Evolutionary conservation across 2,329 filamentous ascomycete species (phyloP), one percentile per base, ranked within the genome.

Genomic region (Diaporthe velutina): DNA sequence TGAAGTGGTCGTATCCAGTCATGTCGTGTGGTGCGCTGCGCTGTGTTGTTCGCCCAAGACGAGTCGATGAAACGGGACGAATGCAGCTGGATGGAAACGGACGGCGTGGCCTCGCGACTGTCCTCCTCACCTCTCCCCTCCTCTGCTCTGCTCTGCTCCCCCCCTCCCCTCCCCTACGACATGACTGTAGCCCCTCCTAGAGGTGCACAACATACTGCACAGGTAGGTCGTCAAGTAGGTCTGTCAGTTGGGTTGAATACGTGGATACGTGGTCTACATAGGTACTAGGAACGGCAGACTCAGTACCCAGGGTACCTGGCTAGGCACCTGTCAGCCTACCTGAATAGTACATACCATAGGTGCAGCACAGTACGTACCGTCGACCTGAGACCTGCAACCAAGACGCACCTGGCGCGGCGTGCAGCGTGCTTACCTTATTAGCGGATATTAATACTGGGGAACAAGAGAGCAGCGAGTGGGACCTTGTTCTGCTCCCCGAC

Each of bases 401-500:
- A 38, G 55, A 71, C 54, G 54, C 42, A 48, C 42, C 55, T 71
- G 58, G 57, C 57, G 70, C 60, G 57, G 57, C 70, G 57, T 72
- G 70, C 70, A 61, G 60, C 58, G 48, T 72, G 70, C 70, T 72
- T 72, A 72, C 70, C 70, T 71, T 72, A 55, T 60, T 61, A 61
- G 64, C 64, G 70, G 70, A 64, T 72, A 72, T 72, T 72, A 64
- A 72, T 72, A 72, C 45, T 72, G 70, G 57, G 70, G 70, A 71
- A 58, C 70, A 52, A 52, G 45, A 61, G 42, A 38, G 55, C 58
- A 58, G 55, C n/a, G 38, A n/a, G 68, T 60, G 68, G 67, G 55
- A 25, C 45, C 45, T 52, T 54, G 57, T 72, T 60, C 70, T 61
- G 35, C 48, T 64, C 58, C 57, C 55, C 55, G 70, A 64, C 70